Percentiles rank a stretch among this genome's conserved stretches.
Conservation (phyloP, 495 filamentous ascomycete species). For the Aspergillus conjunctus region DNA sequence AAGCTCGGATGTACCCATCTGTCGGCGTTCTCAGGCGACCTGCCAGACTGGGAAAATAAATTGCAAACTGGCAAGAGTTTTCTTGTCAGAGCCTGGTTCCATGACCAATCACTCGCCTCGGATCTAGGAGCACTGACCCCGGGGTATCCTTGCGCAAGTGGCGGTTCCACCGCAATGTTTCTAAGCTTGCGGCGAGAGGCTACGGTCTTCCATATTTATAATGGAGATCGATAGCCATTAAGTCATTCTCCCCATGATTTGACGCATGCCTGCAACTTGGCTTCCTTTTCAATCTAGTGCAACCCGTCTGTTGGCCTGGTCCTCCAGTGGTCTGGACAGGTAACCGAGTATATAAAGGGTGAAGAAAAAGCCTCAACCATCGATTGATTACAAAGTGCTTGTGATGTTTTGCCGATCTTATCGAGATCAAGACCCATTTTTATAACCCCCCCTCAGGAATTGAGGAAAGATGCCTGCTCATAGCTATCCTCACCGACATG, state of each 20-base stretch:
- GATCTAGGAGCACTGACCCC: neutral
- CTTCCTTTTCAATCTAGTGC: constrained; percentile 30
- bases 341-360: constrained; percentile 19
- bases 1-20: neutral
- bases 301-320: constrained; percentile 9
- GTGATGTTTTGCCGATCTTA: neutral
- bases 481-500: constrained; percentile 32
- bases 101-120: constrained; percentile 5
- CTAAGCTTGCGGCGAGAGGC: neutral
- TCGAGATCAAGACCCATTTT: neutral
- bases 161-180: constrained; percentile 19
- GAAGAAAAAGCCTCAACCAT: neutral
- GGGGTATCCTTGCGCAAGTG: constrained; percentile 14
- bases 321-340: neutral
- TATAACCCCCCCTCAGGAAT: constrained; percentile 1
- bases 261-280: constrained; percentile 29
- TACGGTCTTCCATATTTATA: neutral
- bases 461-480: constrained; percentile 35
- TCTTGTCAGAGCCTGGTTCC: constrained; percentile 9
- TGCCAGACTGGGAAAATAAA: constrained; percentile 29
- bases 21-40: constrained; percentile 22
- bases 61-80: constrained; percentile 12
- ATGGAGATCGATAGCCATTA: constrained; percentile 8
- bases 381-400: neutral
- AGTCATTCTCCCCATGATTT: constrained; percentile 10